Conservation (phyloP, 495 filamentous ascomycete species). For the Penicillium manginii region DNA sequence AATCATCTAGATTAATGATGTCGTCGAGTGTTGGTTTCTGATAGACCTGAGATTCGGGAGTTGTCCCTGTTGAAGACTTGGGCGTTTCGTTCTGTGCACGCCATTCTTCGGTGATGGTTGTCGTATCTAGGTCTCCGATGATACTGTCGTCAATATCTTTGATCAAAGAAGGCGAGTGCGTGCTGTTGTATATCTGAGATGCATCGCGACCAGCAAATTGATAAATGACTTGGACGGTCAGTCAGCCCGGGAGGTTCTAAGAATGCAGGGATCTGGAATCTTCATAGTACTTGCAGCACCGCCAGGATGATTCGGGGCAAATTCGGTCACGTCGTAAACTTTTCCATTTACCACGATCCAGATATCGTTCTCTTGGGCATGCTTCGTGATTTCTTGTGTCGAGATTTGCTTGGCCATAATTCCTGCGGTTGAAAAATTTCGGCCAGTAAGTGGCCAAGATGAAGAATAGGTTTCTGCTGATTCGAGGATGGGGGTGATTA, state of each 20-base stretch:
- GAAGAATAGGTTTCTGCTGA: not conserved
- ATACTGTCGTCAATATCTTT: slow-evolving; percentile 8
- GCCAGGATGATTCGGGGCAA: slow-evolving; percentile 12
- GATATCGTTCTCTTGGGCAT: slow-evolving; percentile 15
- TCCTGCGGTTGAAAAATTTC: not conserved
- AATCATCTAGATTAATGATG: slow-evolving; percentile 53
- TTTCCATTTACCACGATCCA: slow-evolving; percentile 20
- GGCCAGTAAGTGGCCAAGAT: not conserved
- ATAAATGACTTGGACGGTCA: slow-evolving; percentile 12
- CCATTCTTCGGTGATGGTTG: slow-evolving; percentile 10
- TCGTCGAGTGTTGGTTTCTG: slow-evolving; percentile 6
- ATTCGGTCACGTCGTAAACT: slow-evolving; percentile 18
- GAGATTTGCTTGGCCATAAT: slow-evolving; percentile 29
- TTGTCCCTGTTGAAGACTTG: not conserved
- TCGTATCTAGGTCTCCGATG: slow-evolving; percentile 7
- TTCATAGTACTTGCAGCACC: slow-evolving; percentile 8
- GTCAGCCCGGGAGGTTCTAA: not conserved
- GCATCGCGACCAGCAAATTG: slow-evolving; percentile 12
- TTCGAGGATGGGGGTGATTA: not conserved
- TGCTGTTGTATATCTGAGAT: slow-evolving; percentile 12
- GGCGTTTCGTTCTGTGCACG: not conserved
- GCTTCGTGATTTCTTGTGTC: slow-evolving; percentile 11
- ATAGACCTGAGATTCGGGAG: not conserved
- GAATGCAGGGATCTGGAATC: not conserved
- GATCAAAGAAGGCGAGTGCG: slow-evolving; percentile 13